A percentile compares a stretch with the other conserved stretches of the same genome.
phyloP scores from a whole-genome alignment of 2,329 filamentous ascomycete species.

The Shiraia sp. region DNA sequence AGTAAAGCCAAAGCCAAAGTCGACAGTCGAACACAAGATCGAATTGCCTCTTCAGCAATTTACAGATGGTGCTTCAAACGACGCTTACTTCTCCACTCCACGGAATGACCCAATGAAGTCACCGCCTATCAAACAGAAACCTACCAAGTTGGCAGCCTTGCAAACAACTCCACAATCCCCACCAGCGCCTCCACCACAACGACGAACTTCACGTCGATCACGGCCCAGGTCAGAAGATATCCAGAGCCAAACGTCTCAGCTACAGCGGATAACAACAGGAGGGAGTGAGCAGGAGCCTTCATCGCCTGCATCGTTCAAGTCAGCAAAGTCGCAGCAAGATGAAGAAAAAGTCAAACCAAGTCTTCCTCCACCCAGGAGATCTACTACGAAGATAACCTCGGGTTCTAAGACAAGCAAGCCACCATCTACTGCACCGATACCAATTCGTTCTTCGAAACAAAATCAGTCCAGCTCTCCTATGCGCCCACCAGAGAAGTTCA shows the following conservation, averaged over 20 bases:
- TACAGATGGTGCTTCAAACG: conserved; percentile 16
- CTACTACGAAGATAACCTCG: conserved; percentile 17
- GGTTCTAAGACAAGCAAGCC: conserved; percentile 7
- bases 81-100: conserved; percentile 18
- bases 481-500: conserved; percentile 25
- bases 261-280: conserved; percentile 25
- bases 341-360: conserved; percentile 34
- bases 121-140: conserved; percentile 31
- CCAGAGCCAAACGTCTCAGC: conserved; percentile 18
- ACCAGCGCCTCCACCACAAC: conserved; percentile 24
- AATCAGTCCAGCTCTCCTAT: conserved; percentile 32
- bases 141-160: conserved; percentile 22
- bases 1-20: conserved; percentile 37
- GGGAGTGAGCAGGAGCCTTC: conserved; percentile 31
- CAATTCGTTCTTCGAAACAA: conserved; percentile 38
- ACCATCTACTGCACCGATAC: conserved; percentile 22
- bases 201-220: conserved; percentile 19
- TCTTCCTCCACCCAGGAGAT: conserved; percentile 43
- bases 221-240: conserved; percentile 30
- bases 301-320: conserved; percentile 40
- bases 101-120: conserved; percentile 29
- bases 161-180: conserved; percentile 20
- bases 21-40: conserved; percentile 8
- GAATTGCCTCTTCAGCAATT: conserved; percentile 15
- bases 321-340: conserved; percentile 39